Conservation (phyloP, 768 basidiomycete species). For the Amanita fuliginea region DNA sequence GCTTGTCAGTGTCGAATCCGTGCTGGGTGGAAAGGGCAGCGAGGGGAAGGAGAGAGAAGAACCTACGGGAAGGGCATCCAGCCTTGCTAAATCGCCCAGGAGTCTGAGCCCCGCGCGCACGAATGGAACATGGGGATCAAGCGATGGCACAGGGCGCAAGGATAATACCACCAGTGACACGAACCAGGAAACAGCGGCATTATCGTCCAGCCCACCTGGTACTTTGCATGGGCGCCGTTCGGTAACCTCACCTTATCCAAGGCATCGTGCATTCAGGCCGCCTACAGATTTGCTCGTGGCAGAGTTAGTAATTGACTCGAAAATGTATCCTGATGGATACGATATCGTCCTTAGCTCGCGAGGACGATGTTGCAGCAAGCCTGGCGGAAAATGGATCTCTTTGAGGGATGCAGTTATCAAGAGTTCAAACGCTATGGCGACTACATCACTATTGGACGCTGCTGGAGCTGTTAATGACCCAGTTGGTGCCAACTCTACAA, state of each 20-base stretch:
- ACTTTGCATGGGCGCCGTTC: constrained; percentile 22
- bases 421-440: constrained; percentile 1
- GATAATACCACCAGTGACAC: neutral
- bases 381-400: constrained; percentile 21
- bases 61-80: neutral
- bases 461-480: neutral
- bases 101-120: constrained; percentile 12
- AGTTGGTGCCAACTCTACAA: constrained; percentile 4
- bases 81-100: constrained; percentile 2
- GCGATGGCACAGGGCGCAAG: neutral
- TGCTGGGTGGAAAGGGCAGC: constrained; percentile 7
- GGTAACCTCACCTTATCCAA: constrained; percentile 48
- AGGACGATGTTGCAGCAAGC: constrained; percentile 12
- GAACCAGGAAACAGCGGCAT: neutral
- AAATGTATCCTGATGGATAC: constrained; percentile 72
- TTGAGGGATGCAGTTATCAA: constrained; percentile 8
- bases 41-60: neutral
- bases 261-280: constrained; percentile 42
- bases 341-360: constrained; percentile 35
- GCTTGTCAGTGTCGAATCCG: constrained; percentile 27
- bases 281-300: constrained; percentile 64
- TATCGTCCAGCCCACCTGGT: neutral
- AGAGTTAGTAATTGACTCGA: constrained; percentile 75
- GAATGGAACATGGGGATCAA: neutral
- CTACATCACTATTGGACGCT: neutral